Base-by-base conservation (phyloP, 805 yeast genomes). In the Yamadazyma nakazawae region DNA sequence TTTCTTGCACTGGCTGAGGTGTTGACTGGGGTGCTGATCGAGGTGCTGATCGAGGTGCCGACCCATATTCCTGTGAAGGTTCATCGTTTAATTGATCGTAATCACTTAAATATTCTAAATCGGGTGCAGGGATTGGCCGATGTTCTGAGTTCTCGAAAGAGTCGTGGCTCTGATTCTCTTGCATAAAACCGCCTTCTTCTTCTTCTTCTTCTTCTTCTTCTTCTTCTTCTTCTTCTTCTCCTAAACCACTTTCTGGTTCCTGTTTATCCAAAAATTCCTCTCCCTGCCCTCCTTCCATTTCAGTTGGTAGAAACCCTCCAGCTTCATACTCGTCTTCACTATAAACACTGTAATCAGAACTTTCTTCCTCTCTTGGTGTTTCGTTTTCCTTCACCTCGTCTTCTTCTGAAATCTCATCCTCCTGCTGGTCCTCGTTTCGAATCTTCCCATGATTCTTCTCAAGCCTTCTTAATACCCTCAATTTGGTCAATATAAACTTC, bases 401-500 rank as follows among this genome's bases (percentile, higher is more conserved):
- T 6, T 16, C 17, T 39, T 28, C 25, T 26, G 19, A 2, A 12
- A 16, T 19, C 11, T 34, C 19, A 13, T 24, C 41, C 21, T 39
- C 38, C 28, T 36, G 26, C 13, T 11, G 18, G 28, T 11, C 30
- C 34, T 48, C 47, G 10, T 55, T 62, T 8, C 53, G 63, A 3
- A 78, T 54, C 19, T 52, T 55, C 3, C 87, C 86, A 55, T 81
- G 85, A 19, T 66, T 66, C 32, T 48, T 53, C 46, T 77, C 69
- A 52, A 81, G 67, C 39, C 85, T 57, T 10, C 64, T 67, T 37
- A 62, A 61, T 26, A 81, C 79, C 42, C 78, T 62, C 32, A 82
- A 61, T 45, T 75, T 80, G 7, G 78, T 67, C 48, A 81, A 61
- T 48, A 80, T 67, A 40, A 71, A 66, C 48, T 71, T 77, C 87